A percentile compares a stretch with the other conserved stretches of the same genome.
Conservation (phyloP, 1,284 basidiomycete species). For the Microbotryum lychnidis-dioicae region DNA sequence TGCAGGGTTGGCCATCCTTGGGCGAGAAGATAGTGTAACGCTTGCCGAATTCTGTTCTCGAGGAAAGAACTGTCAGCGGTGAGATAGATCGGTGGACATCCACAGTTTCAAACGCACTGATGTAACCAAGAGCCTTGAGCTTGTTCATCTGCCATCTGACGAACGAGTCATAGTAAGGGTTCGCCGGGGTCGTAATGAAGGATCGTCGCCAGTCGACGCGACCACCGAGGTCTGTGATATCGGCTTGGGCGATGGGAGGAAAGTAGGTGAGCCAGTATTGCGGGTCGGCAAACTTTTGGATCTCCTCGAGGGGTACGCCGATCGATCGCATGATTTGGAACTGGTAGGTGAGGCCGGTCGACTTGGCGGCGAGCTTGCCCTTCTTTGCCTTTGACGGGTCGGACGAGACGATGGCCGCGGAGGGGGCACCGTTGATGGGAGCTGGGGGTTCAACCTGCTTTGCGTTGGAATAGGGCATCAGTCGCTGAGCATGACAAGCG, state of each 20-base stretch:
- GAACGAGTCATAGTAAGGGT: conserved; percentile 96
- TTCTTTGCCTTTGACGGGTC: conserved; percentile 72
- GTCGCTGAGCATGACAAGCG: conserved; percentile 1
- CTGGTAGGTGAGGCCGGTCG: conserved; percentile 89
- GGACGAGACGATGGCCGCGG: conserved; percentile 47
- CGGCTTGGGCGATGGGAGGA: conserved; percentile 86
- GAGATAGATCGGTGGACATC: not conserved
- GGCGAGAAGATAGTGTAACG: conserved; percentile 98
- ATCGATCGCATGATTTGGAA: conserved; percentile 99
- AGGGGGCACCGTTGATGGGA: conserved; percentile 31
- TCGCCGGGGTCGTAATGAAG: conserved; percentile 90
- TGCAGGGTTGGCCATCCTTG: conserved; percentile 99
- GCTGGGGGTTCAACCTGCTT: conserved; percentile 7
- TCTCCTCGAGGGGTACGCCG: conserved; percentile 73
- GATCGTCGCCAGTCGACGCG: conserved; percentile 96
- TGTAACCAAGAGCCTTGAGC: conserved; percentile 71
- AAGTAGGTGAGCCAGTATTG: conserved; percentile 89
- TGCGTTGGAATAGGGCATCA: not conserved
- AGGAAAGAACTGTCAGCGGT: conserved; percentile 28
- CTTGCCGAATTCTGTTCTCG: conserved; percentile 68
- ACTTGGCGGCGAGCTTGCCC: conserved; percentile 88
- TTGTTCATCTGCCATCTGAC: conserved; percentile 99
- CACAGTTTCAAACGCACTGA: conserved; percentile 47
- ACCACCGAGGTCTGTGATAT: conserved; percentile 79
- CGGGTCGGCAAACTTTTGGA: conserved; percentile 93